Conservation (phyloP, 306 rosid species). For the Begonia fuchsioides region DNA sequence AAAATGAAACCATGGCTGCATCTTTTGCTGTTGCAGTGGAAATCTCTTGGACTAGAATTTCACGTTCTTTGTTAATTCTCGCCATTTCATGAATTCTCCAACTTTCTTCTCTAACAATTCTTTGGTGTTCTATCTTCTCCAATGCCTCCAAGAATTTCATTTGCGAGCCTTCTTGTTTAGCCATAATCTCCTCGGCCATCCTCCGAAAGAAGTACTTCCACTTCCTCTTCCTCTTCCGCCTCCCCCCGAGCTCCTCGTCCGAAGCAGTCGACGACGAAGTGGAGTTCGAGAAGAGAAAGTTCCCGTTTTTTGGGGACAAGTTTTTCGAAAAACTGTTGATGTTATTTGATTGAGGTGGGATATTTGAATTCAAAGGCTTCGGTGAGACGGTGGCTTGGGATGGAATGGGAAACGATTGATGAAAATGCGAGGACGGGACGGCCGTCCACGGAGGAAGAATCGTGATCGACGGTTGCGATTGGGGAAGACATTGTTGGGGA, state of each 20-base stretch:
- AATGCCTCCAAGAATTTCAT: constrained; percentile 63
- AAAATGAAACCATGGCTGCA: constrained; percentile 52
- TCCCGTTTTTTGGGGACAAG: neutral
- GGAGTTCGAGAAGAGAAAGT: constrained; percentile 27
- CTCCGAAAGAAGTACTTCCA: constrained; percentile 85
- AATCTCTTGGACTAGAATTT: constrained; percentile 62
- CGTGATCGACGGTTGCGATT: neutral
- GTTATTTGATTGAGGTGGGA: constrained; percentile 10
- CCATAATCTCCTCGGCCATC: constrained; percentile 56
- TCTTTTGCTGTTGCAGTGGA: constrained; percentile 62
- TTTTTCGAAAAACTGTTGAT: constrained; percentile 10
- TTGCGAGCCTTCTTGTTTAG: constrained; percentile 72
- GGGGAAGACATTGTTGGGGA: neutral
- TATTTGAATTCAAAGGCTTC: neutral
- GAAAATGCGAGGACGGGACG: neutral
- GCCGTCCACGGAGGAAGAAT: neutral
- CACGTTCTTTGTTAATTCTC: constrained; percentile 47
- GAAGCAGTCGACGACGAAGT: constrained; percentile 61
- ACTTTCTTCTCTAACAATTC: constrained; percentile 48
- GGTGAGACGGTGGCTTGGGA: constrained; percentile 1
- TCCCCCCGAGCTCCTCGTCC: constrained; percentile 30
- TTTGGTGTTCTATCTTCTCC: constrained; percentile 56
- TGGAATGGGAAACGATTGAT: no score
- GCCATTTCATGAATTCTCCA: constrained; percentile 77
- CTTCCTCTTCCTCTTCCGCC: constrained; percentile 57